A percentile compares a stretch with the other conserved stretches of the same genome.
Conservation (phyloP, 306 rosid species). For the Malus sylvestris region DNA sequence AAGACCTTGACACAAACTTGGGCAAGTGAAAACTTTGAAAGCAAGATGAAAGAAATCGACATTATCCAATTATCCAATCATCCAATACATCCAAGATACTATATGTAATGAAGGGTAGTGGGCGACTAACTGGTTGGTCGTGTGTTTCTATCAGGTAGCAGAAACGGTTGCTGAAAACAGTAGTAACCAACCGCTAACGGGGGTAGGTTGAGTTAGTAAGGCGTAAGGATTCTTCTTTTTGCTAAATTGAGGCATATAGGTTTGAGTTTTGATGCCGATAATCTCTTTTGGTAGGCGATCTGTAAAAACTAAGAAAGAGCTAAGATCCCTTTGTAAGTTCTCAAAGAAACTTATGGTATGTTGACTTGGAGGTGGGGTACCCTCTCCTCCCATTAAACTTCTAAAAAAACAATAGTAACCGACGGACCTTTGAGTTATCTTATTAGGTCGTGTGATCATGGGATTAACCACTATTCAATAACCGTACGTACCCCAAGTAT, state of each 20-base stretch:
- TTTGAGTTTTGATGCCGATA: too few species aligned
- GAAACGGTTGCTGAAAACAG: slow-evolving; percentile 48
- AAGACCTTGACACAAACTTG: slow-evolving; percentile 1
- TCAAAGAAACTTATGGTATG: too few species aligned
- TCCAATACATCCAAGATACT: neutral
- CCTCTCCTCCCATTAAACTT: too few species aligned
- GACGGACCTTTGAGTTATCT: neutral
- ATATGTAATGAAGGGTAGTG: neutral
- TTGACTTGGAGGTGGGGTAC: too few species aligned
- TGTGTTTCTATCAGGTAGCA: slow-evolving; percentile 34
- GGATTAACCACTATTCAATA: slow-evolving; percentile 6
- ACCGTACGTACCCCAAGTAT: neutral
- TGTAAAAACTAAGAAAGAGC: too few species aligned
- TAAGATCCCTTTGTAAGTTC: too few species aligned
- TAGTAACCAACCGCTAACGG: neutral
- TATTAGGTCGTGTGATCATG: slow-evolving; percentile 10
- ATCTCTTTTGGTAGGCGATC: too few species aligned
- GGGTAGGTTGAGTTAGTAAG: too few species aligned
- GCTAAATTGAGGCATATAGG: too few species aligned
- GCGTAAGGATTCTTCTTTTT: too few species aligned
- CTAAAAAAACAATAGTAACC: slow-evolving; percentile 3
- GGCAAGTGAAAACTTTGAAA: slow-evolving; percentile 21
- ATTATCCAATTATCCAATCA: slow-evolving; percentile 5
- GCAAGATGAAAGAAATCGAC: slow-evolving; percentile 3
- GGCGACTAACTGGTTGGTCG: slow-evolving; percentile 29